These are phyloP conservation scores for Chalciporus sphaerocephalus DNA, from an alignment of 768 basidiomycete species.

Conservation along the genomic window DNA sequence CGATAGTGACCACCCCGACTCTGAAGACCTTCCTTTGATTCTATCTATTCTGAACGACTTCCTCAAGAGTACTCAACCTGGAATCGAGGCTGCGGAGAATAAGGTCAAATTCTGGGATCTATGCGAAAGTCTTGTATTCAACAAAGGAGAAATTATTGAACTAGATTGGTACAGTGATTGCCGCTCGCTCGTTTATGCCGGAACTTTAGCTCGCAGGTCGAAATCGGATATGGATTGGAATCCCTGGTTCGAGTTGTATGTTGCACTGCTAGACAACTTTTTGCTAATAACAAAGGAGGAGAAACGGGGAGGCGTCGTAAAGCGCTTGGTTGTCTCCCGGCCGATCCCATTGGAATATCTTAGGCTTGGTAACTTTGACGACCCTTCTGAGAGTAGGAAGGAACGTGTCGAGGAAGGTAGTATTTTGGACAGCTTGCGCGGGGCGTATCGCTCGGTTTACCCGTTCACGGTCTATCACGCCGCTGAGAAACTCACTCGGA, in stretches of 20 bases:
- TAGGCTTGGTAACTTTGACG: conserved; percentile 62
- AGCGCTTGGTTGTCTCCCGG: conserved; percentile 62
- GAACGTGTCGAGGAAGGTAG: conserved; percentile 57
- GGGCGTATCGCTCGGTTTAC: conserved; percentile 52
- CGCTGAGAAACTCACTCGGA: conserved; percentile 46
- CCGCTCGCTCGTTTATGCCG: conserved; percentile 65
- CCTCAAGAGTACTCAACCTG: conserved; percentile 83
- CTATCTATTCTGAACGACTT: conserved; percentile 63
- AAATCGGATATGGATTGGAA: conserved; percentile 63
- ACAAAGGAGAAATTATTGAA: conserved; percentile 80
- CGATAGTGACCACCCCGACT: conserved; percentile 71
- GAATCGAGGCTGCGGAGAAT: conserved; percentile 85
- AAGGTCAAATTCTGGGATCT: conserved; percentile 87
- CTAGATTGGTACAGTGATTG: conserved; percentile 77
- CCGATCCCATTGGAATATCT: conserved; percentile 78
- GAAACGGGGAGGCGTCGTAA: conserved; percentile 44
- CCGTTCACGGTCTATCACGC: conserved; percentile 80
- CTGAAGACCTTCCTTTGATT: conserved; percentile 71
- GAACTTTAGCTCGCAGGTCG: conserved; percentile 55
- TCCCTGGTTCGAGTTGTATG: conserved; percentile 66
- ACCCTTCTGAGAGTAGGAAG: conserved; percentile 56
- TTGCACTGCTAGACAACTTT: conserved; percentile 72
- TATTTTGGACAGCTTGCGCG: conserved; percentile 52
- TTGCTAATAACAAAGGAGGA: conserved; percentile 64
- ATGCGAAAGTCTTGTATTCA: conserved; percentile 69